Evolutionary conservation across 2,329 filamentous ascomycete species (phyloP).

Genomic region (Penicillium sp.): DNA sequence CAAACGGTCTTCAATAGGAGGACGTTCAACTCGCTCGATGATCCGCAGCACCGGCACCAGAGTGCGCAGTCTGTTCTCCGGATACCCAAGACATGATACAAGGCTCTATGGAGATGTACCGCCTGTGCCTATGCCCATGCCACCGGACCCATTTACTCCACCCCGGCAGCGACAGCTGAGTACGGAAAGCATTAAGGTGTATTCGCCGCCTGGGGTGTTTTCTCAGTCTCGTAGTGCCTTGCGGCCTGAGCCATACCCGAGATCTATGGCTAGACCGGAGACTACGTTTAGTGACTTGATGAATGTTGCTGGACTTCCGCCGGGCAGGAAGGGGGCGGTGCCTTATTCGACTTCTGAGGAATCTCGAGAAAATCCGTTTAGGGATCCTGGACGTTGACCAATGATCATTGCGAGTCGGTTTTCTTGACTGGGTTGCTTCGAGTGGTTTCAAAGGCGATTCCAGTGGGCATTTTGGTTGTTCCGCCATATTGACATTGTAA

Average conservation of each 20-base stretch:
- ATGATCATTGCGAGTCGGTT: too few relatives aligned
- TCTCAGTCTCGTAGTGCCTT: slow-evolving; percentile 24
- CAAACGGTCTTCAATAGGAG: slow-evolving; percentile 24
- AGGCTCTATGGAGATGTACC: slow-evolving; percentile 24
- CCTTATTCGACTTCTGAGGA: slow-evolving; percentile 28
- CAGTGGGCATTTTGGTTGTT: neutral
- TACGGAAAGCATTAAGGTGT: slow-evolving; percentile 48
- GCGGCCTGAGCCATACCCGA: slow-evolving; percentile 28
- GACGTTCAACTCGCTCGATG: slow-evolving; percentile 34
- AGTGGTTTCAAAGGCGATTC: neutral
- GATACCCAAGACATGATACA: slow-evolving; percentile 10
- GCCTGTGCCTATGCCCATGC: slow-evolving; percentile 15
- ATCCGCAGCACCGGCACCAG: slow-evolving; percentile 36
- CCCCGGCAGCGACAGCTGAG: slow-evolving; percentile 32
- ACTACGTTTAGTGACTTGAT: slow-evolving; percentile 41
- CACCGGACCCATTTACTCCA: slow-evolving; percentile 19
- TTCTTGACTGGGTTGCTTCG: neutral
- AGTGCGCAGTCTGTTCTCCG: slow-evolving; percentile 38
- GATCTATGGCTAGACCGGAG: slow-evolving; percentile 25
- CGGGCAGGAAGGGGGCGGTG: slow-evolving; percentile 20
- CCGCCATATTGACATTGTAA: neutral
- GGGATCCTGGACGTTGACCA: slow-evolving; percentile 3
- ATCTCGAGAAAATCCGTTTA: slow-evolving; percentile 4
- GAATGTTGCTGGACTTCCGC: slow-evolving; percentile 33
- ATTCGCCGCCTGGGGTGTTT: slow-evolving; percentile 41